Base-by-base conservation (phyloP, 345 rosid genomes). In the Conringia planisiliqua region DNA sequence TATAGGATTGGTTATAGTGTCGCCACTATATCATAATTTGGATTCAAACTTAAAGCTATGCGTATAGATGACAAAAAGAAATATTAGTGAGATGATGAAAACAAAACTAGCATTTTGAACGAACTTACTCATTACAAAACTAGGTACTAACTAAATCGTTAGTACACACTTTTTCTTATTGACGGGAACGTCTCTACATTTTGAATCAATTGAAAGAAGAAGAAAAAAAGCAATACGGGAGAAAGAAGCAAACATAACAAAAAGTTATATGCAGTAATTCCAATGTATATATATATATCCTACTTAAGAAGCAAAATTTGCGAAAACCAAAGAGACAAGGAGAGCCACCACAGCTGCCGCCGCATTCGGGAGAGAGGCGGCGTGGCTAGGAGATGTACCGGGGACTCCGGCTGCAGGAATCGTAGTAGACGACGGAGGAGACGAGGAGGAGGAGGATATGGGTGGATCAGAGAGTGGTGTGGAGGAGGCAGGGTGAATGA, bases 371-470 rank as follows among this genome's bases (percentile, higher is more conserved):
- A 42, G 74, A 52, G 86, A 47, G n/a, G 73, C 24, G 2, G 85
- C 91, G 5, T 9, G 39, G 72, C 64, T 88, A 2, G 85, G 59
- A 12, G 90, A 80, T 58, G 89, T 84, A 3, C 83, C 91, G 0
- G 86, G 81, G 36, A 77, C 88, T 42, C 56, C 77, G 1, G 83
- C 68, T 10, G 91, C 74, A 39, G 88, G 88, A 16, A 82, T 85
- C 1, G 83, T 69, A 57, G 47, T 17, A 68, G 58, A 33, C 7
- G n/a, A 54, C 3, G 82, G 69, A 59, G 92, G 24, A 9, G 74
- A 50, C 14, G 44, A 30, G 20, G 84, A 72, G 7, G 74, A 55
- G 6, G 48, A 33, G 24, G 85, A 72, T 6, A 86, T 18, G 3
- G 87, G 83, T 71, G 78, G 66, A 9, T 78, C 74, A 42, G 87